A percentile compares a stretch with the other conserved stretches of the same genome.
Conservation (phyloP, 2,329 filamentous ascomycete species). For the Juglanconis juglandina region DNA sequence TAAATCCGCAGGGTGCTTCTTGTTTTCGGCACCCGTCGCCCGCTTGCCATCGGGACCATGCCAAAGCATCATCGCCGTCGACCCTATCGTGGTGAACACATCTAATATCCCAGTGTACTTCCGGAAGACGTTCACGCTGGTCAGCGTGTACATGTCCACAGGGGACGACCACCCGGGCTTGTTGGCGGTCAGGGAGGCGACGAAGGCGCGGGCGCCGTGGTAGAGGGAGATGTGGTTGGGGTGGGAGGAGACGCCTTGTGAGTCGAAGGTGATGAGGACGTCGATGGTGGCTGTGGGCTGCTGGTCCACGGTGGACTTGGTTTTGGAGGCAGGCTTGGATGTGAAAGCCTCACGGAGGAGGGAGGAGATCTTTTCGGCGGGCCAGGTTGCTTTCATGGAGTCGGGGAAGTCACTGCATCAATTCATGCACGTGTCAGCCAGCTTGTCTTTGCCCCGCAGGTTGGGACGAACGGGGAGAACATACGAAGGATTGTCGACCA, state of each 20-base stretch:
- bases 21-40: neutral
- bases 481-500: slow-evolving; percentile 70
- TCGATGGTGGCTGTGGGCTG: slow-evolving; percentile 61
- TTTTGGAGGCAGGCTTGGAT: slow-evolving; percentile 50
- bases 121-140: slow-evolving; percentile 65
- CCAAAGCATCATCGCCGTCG: slow-evolving; percentile 40
- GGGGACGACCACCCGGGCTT: slow-evolving; percentile 66
- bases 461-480: slow-evolving; percentile 24
- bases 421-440: neutral
- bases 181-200: slow-evolving; percentile 61
- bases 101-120: slow-evolving; percentile 84
- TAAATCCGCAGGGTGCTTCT: slow-evolving; percentile 55
- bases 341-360: slow-evolving; percentile 73
- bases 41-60: slow-evolving; percentile 24
- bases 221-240: slow-evolving; percentile 92
- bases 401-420: slow-evolving; percentile 68
- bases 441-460: neutral
- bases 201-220: slow-evolving; percentile 72
- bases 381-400: slow-evolving; percentile 80
- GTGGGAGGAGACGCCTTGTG: slow-evolving; percentile 76
- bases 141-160: slow-evolving; percentile 82
- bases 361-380: slow-evolving; percentile 63
- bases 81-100: slow-evolving; percentile 63
- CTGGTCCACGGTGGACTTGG: slow-evolving; percentile 25
- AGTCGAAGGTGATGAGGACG: slow-evolving; percentile 85